phyloP scores from a whole-genome alignment of 2,329 filamentous ascomycete genomes.

The Geosmithia putterillii region DNA sequence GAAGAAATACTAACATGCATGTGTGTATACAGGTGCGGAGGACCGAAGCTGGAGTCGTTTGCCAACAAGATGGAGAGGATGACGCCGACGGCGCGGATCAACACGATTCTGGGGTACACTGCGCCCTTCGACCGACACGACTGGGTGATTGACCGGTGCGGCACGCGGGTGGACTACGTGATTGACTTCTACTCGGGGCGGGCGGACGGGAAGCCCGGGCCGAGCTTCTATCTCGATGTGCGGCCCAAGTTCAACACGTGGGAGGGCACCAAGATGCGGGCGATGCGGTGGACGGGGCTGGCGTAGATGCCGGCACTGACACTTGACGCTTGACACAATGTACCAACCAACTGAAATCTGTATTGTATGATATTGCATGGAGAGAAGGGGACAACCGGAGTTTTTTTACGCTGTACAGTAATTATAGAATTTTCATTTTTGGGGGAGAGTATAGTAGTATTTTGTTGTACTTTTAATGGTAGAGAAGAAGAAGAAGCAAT shows the following conservation, averaged over 20 bases:
- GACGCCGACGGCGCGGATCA: slow-evolving; percentile 74
- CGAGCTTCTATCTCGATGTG: slow-evolving; percentile 57
- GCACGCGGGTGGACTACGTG: slow-evolving; percentile 76
- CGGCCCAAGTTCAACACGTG: slow-evolving; percentile 56
- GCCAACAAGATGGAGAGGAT: slow-evolving; percentile 57
- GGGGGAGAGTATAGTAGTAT: neutral
- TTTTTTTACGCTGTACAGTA: neutral
- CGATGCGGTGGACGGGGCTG: slow-evolving; percentile 35
- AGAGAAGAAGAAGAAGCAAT: too few relatives aligned
- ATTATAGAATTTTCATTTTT: neutral
- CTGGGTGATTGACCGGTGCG: slow-evolving; percentile 92
- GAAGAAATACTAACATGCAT: too few relatives aligned
- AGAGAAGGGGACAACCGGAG: neutral
- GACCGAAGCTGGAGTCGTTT: slow-evolving; percentile 76
- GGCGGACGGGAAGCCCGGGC: slow-evolving; percentile 20
- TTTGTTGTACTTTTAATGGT: neutral
- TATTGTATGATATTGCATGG: neutral
- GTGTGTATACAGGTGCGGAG: slow-evolving; percentile 41
- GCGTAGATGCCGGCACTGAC: slow-evolving; percentile 16
- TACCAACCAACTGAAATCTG: too few relatives aligned
- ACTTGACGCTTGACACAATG: too few relatives aligned
- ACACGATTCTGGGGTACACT: slow-evolving; percentile 77
- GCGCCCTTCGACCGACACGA: slow-evolving; percentile 92
- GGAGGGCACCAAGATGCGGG: slow-evolving; percentile 58
- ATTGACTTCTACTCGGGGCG: slow-evolving; percentile 93